Conservation (phyloP, 225 moss, liverwort and hornwort genomes). For the Bryoerythrophyllum caledonicum region DNA sequence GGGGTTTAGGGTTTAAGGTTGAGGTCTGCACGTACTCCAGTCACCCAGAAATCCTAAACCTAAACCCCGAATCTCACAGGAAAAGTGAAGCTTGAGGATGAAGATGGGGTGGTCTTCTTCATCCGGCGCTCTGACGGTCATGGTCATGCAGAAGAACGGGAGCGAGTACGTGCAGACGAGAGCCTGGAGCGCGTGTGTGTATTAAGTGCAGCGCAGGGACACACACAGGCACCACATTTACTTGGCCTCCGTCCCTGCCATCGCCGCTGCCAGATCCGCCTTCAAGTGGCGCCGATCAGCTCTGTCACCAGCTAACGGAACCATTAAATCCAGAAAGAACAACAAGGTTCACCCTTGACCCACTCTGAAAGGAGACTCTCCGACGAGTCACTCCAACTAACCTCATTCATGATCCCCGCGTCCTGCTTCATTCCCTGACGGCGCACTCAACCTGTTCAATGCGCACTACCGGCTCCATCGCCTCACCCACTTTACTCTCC, state of each 20-base stretch:
- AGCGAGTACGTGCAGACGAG: not conserved
- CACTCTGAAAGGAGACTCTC: not conserved
- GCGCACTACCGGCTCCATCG: not conserved
- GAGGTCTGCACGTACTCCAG: no score
- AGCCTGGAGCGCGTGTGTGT: not conserved
- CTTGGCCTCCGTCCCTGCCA: constrained; percentile 1
- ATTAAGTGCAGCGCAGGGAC: not conserved
- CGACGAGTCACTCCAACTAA: not conserved
- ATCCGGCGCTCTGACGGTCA: not conserved
- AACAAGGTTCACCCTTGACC: not conserved
- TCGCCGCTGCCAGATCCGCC: not conserved
- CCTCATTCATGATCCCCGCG: not conserved
- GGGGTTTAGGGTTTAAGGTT: no score
- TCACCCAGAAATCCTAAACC: no score
- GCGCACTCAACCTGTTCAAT: constrained; percentile 1
- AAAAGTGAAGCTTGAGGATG: not conserved
- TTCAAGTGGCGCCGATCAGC: not conserved
- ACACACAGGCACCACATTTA: not conserved
- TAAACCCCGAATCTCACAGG: no score
- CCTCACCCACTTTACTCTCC: not conserved
- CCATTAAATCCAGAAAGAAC: constrained; percentile 11
- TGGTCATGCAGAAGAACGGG: not conserved
- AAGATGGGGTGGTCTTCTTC: not conserved
- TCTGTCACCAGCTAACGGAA: constrained; percentile 15
- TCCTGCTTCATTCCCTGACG: constrained; percentile 11